phyloP scores from a whole-genome alignment of 2,329 filamentous ascomycete genomes.

The Colletotrichum sp. region DNA sequence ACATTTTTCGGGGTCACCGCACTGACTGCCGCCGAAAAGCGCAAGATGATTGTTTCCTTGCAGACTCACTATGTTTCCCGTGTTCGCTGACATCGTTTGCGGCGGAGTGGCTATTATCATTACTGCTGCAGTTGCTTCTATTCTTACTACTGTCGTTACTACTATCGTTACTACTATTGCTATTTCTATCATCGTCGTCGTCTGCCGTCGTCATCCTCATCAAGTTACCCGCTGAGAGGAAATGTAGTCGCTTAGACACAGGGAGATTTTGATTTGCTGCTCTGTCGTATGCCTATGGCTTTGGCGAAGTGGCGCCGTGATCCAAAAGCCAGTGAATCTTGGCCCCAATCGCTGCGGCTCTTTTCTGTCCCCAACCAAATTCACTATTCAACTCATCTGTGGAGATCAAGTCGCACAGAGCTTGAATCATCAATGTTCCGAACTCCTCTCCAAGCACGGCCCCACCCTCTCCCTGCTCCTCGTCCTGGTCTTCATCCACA shows the following conservation, averaged over 20 bases:
- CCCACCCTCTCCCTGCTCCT: no score
- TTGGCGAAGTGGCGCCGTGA: not conserved
- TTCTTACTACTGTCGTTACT: not conserved
- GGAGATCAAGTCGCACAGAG: accelerated
- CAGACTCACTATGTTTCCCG: no score
- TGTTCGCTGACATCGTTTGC: accelerated
- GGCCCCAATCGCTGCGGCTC: not conserved
- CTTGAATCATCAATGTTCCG: not conserved
- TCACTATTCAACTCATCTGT: accelerated
- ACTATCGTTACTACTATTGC: accelerated
- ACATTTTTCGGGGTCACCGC: no score
- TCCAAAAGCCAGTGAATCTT: not conserved
- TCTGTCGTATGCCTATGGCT: accelerated
- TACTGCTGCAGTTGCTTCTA: not conserved
- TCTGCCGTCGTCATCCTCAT: no score
- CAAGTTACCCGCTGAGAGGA: no score
- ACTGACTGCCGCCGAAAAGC: not conserved
- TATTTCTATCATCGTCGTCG: no score
- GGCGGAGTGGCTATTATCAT: accelerated
- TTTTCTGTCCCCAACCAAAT: no score
- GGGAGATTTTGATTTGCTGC: not conserved
- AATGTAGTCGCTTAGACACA: no score
- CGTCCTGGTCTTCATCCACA: no score
- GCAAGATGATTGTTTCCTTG: accelerated
- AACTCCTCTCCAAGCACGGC: no score